These are phyloP conservation scores for Torulaspora franciscae DNA, from an alignment of 805 yeast species.

Conservation along the genomic window DNA sequence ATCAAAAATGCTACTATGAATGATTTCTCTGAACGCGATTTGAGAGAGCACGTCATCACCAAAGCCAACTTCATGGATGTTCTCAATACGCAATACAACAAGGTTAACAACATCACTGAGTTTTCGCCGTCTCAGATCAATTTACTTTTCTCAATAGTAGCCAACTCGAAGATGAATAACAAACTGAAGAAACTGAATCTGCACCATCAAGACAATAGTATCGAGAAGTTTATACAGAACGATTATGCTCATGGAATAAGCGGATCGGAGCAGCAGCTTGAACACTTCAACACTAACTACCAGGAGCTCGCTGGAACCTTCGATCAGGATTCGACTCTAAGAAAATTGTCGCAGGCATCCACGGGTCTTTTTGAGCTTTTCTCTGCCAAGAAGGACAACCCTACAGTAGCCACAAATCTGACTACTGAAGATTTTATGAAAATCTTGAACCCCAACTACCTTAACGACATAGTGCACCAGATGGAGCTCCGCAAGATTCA, in stretches of 20 bases:
- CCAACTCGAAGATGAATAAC: constrained; percentile 33
- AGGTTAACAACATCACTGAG: constrained; percentile 39
- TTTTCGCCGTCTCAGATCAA: constrained; percentile 42
- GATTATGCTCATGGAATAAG: constrained; percentile 27
- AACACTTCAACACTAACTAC: constrained; percentile 29
- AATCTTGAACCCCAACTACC: constrained; percentile 40
- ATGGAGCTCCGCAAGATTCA: constrained; percentile 30
- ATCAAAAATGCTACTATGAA: constrained; percentile 33
- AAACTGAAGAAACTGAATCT: constrained; percentile 16
- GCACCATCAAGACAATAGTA: constrained; percentile 28
- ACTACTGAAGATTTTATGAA: constrained; percentile 40
- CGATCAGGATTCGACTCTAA: constrained; percentile 16
- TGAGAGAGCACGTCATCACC: constrained; percentile 34
- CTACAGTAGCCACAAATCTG: constrained; percentile 25
- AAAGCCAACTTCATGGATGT: constrained; percentile 36
- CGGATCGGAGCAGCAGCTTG: constrained; percentile 17
- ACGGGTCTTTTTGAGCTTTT: constrained; percentile 21
- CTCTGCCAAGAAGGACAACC: constrained; percentile 15
- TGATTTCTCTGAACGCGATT: constrained; percentile 28
- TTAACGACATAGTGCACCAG: constrained; percentile 34
- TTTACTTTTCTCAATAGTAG: constrained; percentile 36
- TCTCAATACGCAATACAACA: constrained; percentile 37
- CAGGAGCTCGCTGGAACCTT: constrained; percentile 26
- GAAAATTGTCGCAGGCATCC: constrained; percentile 7
- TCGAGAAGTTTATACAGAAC: constrained; percentile 29